These are phyloP conservation scores for Triticum monococcum DNA, from an alignment of 176 grass and related monocot species.

Conservation along the genomic window DNA sequence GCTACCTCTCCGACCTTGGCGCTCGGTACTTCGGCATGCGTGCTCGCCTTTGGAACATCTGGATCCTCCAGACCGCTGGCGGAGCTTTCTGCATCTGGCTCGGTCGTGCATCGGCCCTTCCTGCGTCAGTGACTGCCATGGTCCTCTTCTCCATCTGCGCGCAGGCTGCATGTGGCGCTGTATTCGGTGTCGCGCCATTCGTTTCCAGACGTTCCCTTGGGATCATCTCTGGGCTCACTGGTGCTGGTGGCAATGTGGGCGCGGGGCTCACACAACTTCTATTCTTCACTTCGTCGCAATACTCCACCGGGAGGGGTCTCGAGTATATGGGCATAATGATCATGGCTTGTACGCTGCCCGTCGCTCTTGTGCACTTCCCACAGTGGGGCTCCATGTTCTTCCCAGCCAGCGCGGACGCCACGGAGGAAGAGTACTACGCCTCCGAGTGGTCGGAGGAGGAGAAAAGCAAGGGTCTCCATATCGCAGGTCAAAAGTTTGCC, in stretches of 20 bases:
- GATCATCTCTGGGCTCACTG: slow-evolving; percentile 72
- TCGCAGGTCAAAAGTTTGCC: slow-evolving; percentile 59
- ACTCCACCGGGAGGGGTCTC: slow-evolving; percentile 49
- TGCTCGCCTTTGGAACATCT: slow-evolving; percentile 83
- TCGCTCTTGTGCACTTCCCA: slow-evolving; percentile 61
- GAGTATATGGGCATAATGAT: slow-evolving; percentile 82
- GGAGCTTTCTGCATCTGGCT: slow-evolving; percentile 85
- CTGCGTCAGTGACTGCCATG: slow-evolving; percentile 63
- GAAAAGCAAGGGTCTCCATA: slow-evolving; percentile 46
- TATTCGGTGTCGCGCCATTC: slow-evolving; percentile 78
- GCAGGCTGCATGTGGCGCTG: slow-evolving; percentile 77
- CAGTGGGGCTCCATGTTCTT: slow-evolving; percentile 91
- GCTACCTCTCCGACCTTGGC: slow-evolving; percentile 54
- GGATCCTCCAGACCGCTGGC: slow-evolving; percentile 84
- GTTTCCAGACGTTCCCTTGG: slow-evolving; percentile 48
- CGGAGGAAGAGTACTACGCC: slow-evolving; percentile 58
- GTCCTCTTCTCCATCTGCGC: slow-evolving; percentile 83
- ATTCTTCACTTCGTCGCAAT: slow-evolving; percentile 65
- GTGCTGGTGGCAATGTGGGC: slow-evolving; percentile 72
- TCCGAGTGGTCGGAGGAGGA: slow-evolving; percentile 67
- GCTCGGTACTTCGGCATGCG: slow-evolving; percentile 61
- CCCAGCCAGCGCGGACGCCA: slow-evolving; percentile 35
- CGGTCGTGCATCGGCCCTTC: slow-evolving; percentile 39
- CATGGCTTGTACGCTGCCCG: slow-evolving; percentile 69
- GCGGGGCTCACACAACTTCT: slow-evolving; percentile 74